These are phyloP conservation scores for Cucurbitaria berberidis DNA, from an alignment of 2,329 filamentous ascomycete genomes.

Conservation along the genomic window DNA sequence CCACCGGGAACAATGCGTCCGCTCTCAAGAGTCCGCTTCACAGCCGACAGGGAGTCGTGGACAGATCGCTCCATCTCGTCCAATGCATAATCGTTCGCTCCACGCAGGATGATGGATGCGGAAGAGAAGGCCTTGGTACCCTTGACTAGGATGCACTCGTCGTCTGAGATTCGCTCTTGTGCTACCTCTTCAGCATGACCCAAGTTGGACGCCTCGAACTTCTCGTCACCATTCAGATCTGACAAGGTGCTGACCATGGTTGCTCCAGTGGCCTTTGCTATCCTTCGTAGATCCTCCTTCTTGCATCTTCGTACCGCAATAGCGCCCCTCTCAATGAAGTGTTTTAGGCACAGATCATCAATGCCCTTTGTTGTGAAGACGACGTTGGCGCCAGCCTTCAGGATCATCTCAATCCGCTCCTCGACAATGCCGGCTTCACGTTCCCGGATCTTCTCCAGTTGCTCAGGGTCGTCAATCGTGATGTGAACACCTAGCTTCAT, in stretches of 20 bases:
- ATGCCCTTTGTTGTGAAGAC: conserved; percentile 98
- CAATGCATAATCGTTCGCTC: conserved; percentile 92
- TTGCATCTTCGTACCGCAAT: conserved; percentile 97
- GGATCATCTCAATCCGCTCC: conserved; percentile 94
- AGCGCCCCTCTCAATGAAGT: conserved; percentile 90
- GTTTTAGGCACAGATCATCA: conserved; percentile 92
- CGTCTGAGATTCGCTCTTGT: conserved; percentile 98
- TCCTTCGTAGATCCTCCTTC: conserved; percentile 95
- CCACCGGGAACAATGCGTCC: conserved; percentile 96
- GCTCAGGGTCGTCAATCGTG: conserved; percentile 94
- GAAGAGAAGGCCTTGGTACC: conserved; percentile 94
- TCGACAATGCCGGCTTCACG: conserved; percentile 92
- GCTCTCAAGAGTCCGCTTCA: conserved; percentile 96
- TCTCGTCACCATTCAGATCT: conserved; percentile 96
- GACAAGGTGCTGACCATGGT: conserved; percentile 92
- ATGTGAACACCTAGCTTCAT: conserved; percentile 99
- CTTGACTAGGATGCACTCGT: conserved; percentile 97
- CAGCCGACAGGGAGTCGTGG: conserved; percentile 93
- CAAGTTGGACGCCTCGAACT: conserved; percentile 87
- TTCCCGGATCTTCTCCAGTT: conserved; percentile 95
- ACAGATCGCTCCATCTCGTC: conserved; percentile 99
- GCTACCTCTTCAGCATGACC: conserved; percentile 93
- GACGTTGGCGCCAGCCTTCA: conserved; percentile 96
- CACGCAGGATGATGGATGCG: conserved; percentile 93
- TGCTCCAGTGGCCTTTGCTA: conserved; percentile 93